Evolutionary conservation across 208 protist genomes (phyloP).

Genomic region (Crithidia expoeki): DNA sequence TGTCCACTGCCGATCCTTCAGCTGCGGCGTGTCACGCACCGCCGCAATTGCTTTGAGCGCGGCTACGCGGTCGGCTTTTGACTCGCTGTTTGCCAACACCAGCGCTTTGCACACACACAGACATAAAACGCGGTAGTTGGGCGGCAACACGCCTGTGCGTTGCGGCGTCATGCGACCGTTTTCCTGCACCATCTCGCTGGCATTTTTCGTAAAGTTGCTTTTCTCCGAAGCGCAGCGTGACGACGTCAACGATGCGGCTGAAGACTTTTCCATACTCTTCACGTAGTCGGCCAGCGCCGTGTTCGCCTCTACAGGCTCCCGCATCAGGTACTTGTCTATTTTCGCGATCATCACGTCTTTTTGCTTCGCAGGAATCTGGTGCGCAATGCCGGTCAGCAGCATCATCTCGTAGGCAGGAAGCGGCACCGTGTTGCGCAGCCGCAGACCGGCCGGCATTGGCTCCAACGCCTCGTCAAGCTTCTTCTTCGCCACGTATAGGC

Average conservation of each 20-base stretch:
- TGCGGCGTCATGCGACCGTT: background rate
- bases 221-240: background rate
- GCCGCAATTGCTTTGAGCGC: slow-evolving; percentile 29
- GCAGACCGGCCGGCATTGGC: slow-evolving; percentile 30
- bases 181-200: background rate
- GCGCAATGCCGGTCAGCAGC: slow-evolving; percentile 42
- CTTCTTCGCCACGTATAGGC: slow-evolving; percentile 47
- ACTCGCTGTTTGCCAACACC: slow-evolving; percentile 43
- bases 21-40: slow-evolving; percentile 35
- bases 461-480: slow-evolving; percentile 22
- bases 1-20: slow-evolving; percentile 45
- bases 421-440: slow-evolving; percentile 46
- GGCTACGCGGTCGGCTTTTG: slow-evolving; percentile 8
- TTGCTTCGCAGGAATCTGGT: slow-evolving; percentile 35
- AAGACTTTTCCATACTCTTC: background rate
- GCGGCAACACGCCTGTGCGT: background rate
- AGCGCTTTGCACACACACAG: slow-evolving; percentile 31
- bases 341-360: slow-evolving; percentile 33
- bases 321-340: slow-evolving; percentile 24
- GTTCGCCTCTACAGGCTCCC: slow-evolving; percentile 10
- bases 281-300: slow-evolving; percentile 23
- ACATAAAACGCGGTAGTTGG: slow-evolving; percentile 34
- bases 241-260: background rate
- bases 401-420: slow-evolving; percentile 54
- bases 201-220: too few relatives aligned